phyloP scores from a whole-genome alignment of 345 rosid genomes.

The Erucastrum elatum region DNA sequence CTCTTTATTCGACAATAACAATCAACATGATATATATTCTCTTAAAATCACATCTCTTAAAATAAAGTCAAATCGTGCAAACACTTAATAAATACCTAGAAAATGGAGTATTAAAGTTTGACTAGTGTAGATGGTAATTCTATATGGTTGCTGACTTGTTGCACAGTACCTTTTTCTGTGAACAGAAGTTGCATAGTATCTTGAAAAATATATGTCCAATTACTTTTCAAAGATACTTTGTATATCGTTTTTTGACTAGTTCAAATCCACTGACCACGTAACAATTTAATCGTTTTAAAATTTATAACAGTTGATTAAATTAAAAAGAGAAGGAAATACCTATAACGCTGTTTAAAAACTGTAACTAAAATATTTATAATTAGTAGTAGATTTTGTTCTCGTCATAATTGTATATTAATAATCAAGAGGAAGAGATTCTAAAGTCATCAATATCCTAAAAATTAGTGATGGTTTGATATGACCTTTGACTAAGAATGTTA shows the following conservation, averaged over 20 bases:
- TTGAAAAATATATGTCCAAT: constrained; percentile 1
- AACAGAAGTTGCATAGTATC: background rate
- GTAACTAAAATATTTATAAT: background rate
- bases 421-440: constrained; percentile 7
- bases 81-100: background rate
- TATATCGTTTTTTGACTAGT: constrained; percentile 4
- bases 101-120: constrained; percentile 16
- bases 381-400: constrained; percentile 3
- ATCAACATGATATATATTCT: constrained; percentile 10
- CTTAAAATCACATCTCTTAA: background rate
- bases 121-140: constrained; percentile 3
- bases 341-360: background rate
- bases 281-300: background rate
- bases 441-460: constrained; percentile 24
- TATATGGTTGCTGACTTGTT: background rate
- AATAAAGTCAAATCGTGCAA: constrained; percentile 25
- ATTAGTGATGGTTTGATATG: constrained; percentile 27
- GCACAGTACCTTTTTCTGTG: background rate
- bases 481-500: constrained; percentile 27
- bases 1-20: constrained; percentile 23
- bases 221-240: constrained; percentile 8
- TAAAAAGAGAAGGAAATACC: background rate
- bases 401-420: background rate
- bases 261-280: background rate
- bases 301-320: background rate